phyloP scores from a whole-genome alignment of 192 early-diverging fungal genomes.

The Linnemannia hyalina region DNA sequence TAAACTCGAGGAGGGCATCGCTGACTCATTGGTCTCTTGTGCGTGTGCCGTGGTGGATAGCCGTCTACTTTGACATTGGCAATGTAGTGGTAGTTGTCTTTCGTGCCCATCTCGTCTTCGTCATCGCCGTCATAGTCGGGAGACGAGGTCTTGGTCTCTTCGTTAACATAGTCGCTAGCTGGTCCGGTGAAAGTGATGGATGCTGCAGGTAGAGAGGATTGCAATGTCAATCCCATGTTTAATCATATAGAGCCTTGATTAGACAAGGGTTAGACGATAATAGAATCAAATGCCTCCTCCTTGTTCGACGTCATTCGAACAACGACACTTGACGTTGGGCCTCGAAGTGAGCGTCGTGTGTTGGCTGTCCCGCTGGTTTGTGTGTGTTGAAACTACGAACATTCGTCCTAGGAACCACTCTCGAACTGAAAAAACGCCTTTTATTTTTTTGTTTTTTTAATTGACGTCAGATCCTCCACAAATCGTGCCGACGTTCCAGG shows the following conservation, averaged over 20 bases:
- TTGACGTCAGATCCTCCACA: too few relatives aligned
- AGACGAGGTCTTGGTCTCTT: not conserved
- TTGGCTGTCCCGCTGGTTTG: too few relatives aligned
- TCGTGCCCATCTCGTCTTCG: not conserved
- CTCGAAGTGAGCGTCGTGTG: too few relatives aligned
- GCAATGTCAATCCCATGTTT: conserved; percentile 16
- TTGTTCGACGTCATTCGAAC: not conserved
- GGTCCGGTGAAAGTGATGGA: not conserved
- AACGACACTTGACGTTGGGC: too few relatives aligned
- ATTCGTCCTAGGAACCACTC: too few relatives aligned
- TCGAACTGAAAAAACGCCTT: too few relatives aligned
- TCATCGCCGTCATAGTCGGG: not conserved
- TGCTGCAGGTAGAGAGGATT: not conserved
- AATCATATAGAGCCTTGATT: not conserved
- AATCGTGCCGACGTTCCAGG: too few relatives aligned
- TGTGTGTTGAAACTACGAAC: too few relatives aligned
- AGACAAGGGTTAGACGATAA: too few relatives aligned
- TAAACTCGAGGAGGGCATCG: not conserved
- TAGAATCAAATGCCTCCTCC: not conserved
- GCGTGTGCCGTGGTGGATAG: not conserved
- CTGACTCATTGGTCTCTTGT: conserved; percentile 7
- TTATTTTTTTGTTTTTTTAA: too few relatives aligned
- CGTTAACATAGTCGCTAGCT: not conserved
- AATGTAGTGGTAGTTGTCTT: conserved; percentile 10
- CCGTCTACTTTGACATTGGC: conserved; percentile 14